Conservation (phyloP, 306 rosid genomes). For the Acacia acuminata region DNA sequence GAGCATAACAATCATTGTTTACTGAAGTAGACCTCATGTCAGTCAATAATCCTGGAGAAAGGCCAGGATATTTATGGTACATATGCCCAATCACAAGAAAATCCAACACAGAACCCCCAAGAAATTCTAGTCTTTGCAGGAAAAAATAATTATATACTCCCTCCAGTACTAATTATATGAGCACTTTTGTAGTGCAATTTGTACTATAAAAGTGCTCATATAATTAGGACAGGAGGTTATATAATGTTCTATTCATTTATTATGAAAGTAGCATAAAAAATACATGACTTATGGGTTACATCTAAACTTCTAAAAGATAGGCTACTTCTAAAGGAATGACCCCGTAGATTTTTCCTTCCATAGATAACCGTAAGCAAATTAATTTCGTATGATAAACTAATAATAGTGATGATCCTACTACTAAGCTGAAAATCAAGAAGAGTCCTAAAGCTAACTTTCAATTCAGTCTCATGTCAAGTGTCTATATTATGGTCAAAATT, state of each 20-base stretch:
- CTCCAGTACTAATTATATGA: too few species aligned
- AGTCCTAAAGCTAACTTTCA: background rate
- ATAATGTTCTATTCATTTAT: background rate
- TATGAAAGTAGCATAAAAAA: background rate
- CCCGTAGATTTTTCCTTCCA: background rate
- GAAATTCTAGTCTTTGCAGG: constrained; percentile 76
- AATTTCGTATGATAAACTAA: background rate
- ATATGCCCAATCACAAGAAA: constrained; percentile 64
- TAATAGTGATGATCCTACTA: background rate
- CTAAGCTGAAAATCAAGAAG: background rate
- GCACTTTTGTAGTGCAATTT: too few species aligned
- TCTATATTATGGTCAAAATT: background rate
- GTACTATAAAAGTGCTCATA: too few species aligned
- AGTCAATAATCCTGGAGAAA: constrained; percentile 70
- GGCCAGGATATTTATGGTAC: constrained; percentile 56
- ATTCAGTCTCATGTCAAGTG: background rate
- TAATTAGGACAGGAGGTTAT: too few species aligned
- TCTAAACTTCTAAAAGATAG: background rate
- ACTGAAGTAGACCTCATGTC: constrained; percentile 84
- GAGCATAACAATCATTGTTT: constrained; percentile 75
- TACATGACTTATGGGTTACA: background rate
- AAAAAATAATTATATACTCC: background rate
- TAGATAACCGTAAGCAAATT: background rate
- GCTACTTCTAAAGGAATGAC: background rate
- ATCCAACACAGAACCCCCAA: constrained; percentile 78